These are phyloP conservation scores for Sungouiella blattae DNA, from an alignment of 805 yeast genomes.

Conservation along the genomic window DNA sequence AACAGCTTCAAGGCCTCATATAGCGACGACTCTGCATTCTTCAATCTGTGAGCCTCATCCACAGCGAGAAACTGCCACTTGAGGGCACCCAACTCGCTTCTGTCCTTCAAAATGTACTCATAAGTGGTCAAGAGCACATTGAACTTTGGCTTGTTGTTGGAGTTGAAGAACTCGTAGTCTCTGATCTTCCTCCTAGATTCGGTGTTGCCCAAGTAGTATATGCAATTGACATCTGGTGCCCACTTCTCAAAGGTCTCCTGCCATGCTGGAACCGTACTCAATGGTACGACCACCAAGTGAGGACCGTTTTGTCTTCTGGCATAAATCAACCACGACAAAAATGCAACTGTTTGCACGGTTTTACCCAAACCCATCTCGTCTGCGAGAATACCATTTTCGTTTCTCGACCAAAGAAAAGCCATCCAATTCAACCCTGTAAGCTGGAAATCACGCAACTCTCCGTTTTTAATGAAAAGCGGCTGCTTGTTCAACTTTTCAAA, in stretches of 20 bases:
- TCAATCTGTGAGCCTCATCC: slow-evolving; percentile 96
- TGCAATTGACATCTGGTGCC: slow-evolving; percentile 94
- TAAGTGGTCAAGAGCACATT: slow-evolving; percentile 92
- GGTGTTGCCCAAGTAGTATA: slow-evolving; percentile 90
- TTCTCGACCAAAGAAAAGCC: slow-evolving; percentile 98
- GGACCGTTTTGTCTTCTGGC: slow-evolving; percentile 98
- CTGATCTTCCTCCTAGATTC: slow-evolving; percentile 78
- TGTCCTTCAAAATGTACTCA: slow-evolving; percentile 91
- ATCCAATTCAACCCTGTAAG: slow-evolving; percentile 98
- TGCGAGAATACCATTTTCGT: slow-evolving; percentile 95
- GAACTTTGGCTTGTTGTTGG: slow-evolving; percentile 75
- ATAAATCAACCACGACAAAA: slow-evolving; percentile 89
- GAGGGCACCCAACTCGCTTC: slow-evolving; percentile 71
- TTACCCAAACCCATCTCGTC: slow-evolving; percentile 99
- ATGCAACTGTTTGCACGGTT: slow-evolving; percentile 94
- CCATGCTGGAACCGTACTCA: slow-evolving; percentile 97
- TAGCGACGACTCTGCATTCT: slow-evolving; percentile 88
- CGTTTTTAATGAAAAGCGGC: slow-evolving; percentile 86
- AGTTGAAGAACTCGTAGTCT: slow-evolving; percentile 74
- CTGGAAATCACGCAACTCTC: slow-evolving; percentile 94
- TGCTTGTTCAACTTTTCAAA: slow-evolving; percentile 85
- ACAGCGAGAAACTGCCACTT: slow-evolving; percentile 97
- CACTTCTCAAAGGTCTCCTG: slow-evolving; percentile 97
- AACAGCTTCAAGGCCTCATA: slow-evolving; percentile 85
- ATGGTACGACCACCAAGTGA: slow-evolving; percentile 91